Base-by-base conservation (phyloP, 1,284 basidiomycete genomes). In the Moesziomyces sp. region DNA sequence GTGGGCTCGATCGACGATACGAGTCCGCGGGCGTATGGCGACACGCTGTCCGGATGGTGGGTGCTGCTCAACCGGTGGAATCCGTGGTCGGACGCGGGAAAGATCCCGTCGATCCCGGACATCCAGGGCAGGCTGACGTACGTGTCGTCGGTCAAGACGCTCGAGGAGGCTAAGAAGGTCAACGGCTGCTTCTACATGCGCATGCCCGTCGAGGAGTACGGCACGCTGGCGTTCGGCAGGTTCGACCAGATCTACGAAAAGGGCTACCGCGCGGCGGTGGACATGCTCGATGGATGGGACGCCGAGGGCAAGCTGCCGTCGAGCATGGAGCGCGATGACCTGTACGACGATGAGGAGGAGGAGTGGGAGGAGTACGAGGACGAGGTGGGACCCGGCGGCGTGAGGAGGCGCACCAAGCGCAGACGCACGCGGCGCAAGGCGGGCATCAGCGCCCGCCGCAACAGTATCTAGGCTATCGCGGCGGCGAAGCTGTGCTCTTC, bases 1-100 rank as follows among this genome's bases (percentile, higher is more conserved):
- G 97, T 99, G 47, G 96, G 93, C 52, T 91, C 92, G 30, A 93
- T 93, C 82, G 95, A 98, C 82, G 97, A 99, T 83, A 98, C 96
- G 66, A 93, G 92, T 1, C 93, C 95, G 0, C 89, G 96, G 44
- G 91, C 92, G 77, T 98, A 96, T 84, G 95, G 96, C 6, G 97
- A 99, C 80, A 91, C 93, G 0, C 88, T 99, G 0, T 97, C 95
- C 3, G 97, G 97, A 23, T 97, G 94, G 91, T 98, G 94, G 93
- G 89, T 99, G 18, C 87, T 98, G 59, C 84, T 99, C 62, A 97
- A 96, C 84, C 88, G 93, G 62, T 97, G 90, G 89, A 85, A 82
- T 51, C 83, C 83, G 9, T 84, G 83, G 82, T 78, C 92, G 44
- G 90, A 89, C 79, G 89, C 91, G 52, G 87, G 89, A 66, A 90